A percentile compares a stretch with the other conserved stretches of the same genome.
Conservation (phyloP, 495 filamentous ascomycete species). For the Polyplosphaeria fusca region DNA sequence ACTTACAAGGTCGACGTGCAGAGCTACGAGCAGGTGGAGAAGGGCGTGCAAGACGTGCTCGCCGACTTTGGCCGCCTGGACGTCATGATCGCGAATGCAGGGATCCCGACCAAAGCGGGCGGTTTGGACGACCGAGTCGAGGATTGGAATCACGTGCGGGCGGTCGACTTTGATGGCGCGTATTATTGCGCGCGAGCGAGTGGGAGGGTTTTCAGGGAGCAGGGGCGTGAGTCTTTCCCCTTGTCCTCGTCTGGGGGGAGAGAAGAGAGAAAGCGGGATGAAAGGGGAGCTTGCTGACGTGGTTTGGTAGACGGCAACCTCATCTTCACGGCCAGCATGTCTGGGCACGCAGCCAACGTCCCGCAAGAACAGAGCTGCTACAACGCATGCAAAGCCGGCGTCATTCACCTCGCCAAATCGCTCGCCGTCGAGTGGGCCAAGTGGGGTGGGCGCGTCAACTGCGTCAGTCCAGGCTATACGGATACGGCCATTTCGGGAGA, state of each 20-base stretch:
- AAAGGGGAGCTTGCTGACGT: too few species aligned
- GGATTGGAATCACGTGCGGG: neutral
- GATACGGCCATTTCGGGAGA: slow-evolving; percentile 20
- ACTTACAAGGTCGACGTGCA: neutral
- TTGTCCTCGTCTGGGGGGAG: too few species aligned
- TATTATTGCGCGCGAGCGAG: slow-evolving; percentile 18
- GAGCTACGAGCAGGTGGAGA: neutral
- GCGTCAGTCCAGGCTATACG: slow-evolving; percentile 20
- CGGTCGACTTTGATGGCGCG: slow-evolving; percentile 1
- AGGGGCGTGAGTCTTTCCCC: too few species aligned
- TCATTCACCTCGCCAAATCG: slow-evolving; percentile 24
- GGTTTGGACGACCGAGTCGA: neutral
- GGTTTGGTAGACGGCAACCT: slow-evolving; percentile 9
- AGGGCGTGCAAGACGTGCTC: neutral
- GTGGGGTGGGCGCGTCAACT: slow-evolving; percentile 20
- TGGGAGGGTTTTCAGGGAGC: slow-evolving; percentile 14
- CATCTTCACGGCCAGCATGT: slow-evolving; percentile 22
- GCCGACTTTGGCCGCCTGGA: slow-evolving; percentile 2
- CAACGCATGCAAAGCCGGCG: slow-evolving; percentile 29
- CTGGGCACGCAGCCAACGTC: slow-evolving; percentile 7
- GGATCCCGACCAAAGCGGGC: neutral
- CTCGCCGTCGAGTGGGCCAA: slow-evolving; percentile 25
- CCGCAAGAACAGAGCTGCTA: slow-evolving; percentile 20
- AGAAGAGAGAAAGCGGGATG: too few species aligned
- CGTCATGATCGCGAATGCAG: slow-evolving; percentile 1